Evolutionary conservation across 192 early-diverging fungal species (phyloP), one percentile per base, ranked within the genome.

Genomic region (Entrophospora sp.): DNA sequence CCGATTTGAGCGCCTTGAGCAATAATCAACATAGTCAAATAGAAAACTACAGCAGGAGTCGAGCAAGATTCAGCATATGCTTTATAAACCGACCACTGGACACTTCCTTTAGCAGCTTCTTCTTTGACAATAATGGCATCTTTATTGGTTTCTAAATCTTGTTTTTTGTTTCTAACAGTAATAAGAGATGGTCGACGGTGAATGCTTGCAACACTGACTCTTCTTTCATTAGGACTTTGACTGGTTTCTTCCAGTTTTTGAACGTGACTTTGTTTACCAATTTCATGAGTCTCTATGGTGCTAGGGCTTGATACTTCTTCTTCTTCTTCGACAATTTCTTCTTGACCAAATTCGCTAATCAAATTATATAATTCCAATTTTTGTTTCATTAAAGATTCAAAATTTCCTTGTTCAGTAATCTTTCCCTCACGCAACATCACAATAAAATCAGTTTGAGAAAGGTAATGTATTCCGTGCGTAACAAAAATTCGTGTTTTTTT

Each of bases 41-140:
- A 92, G 24, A 84, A 9, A 40, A 64, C 53, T 2, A 91, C 83
- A 43, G 72, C 79, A n/a, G 56, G 35, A 45, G 77, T 43, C 0
- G 87, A 86, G 43, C 91, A 95, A 0, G 90, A 85, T 62, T 87
- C 78, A 38, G 85, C 81, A 69, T 98, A 98, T 1, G 86, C 80
- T 22, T 69, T 69, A 68, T 98, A 98, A 0, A 92, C 91, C 18
- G 70, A 69, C 77, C 83, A 86, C 43, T 83, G 78, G 13, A 98
- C 93, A 20, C 79, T 82, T 24, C 95, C 95, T 61, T 89, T 82
- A 27, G 86, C 88, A 64, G 84, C 87, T 61, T 89, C 83, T 75
- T 98, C 95, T 18, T 87, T 82, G 0, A 82, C 75, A 60, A 89
- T 93, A 9, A 96, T 71, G 34, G 72, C 72, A 9, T 75, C 76